Evolutionary conservation across 1,139 yeast species (phyloP).

Genomic region (Protomyces arabidopsidicola): DNA sequence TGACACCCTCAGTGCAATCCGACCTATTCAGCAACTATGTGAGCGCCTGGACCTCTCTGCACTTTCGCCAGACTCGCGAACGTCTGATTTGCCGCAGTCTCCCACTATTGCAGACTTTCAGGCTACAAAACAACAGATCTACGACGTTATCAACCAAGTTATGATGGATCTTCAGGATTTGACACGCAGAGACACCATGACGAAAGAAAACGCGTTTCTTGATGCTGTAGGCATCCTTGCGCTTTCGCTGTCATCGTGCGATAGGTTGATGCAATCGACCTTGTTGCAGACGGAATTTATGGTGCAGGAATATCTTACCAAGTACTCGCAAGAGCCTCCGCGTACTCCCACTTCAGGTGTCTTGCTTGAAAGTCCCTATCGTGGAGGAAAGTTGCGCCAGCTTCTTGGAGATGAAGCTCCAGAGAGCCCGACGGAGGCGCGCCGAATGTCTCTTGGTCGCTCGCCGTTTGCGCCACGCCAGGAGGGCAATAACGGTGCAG

Average conservation of each 20-base stretch:
- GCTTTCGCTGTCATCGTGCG: conserved; percentile 5
- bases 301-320: conserved; percentile 28
- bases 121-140: conserved; percentile 67
- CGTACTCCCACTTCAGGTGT: conserved; percentile 1
- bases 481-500: background rate
- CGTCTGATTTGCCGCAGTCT: conserved; percentile 27
- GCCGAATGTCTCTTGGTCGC: conserved; percentile 35
- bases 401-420: conserved; percentile 30
- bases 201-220: conserved; percentile 25
- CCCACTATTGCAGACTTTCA: conserved; percentile 51
- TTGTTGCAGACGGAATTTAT: conserved; percentile 27
- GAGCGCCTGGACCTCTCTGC: conserved; percentile 39
- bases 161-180: conserved; percentile 66
- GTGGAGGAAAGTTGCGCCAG: conserved; percentile 24
- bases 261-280: conserved; percentile 24
- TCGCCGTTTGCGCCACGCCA: conserved; percentile 32
- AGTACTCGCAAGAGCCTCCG: conserved; percentile 6
- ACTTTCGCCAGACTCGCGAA: conserved; percentile 32
- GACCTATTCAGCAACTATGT: conserved; percentile 35
- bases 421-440: background rate
- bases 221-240: conserved; percentile 31
- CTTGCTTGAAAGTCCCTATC: conserved; percentile 23
- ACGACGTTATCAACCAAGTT: conserved; percentile 57
- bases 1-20: conserved; percentile 32
- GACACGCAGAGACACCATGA: conserved; percentile 40